Evolutionary conservation across 1,284 basidiomycete genomes (phyloP), one percentile per base, ranked within the genome.

Genomic region (Trametes sp.): DNA sequence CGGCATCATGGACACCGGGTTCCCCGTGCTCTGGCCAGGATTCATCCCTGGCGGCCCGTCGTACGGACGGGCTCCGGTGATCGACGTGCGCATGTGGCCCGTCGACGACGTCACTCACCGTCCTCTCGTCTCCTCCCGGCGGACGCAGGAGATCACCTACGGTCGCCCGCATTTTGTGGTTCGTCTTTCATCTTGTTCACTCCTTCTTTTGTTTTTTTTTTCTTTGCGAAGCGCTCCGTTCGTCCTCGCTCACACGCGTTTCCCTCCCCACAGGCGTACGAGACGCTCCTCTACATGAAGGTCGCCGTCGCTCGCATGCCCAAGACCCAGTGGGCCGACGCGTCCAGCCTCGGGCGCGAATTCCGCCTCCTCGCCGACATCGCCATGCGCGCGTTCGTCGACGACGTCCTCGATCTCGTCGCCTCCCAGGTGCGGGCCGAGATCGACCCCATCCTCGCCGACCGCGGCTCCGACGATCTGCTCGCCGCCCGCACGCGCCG

Each of bases 101-200:
- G 16, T 42, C 14, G 35, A 54, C 29, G 14, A 5, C 19, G 36
- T n/a, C 9, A 54, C 52, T 4, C 8, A 54, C 14, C 52, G 52
- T 8, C 52, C 52, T 4, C 38, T 54, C 19, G 24, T 21, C 14
- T 19, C 38, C 6, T 54, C 52, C 38, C 21, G 24, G 19, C 26
- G 52, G 23, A 21, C 50, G 11, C 50, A 52, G 31, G 50, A 36
- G 31, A 36, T 52, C 50, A 38, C 50, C 4, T 52, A 52, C n/a
- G 50, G 50, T 7, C 21, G 31, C 13, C 50, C 50, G 9, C 50
- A 52, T 26, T 52, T 33, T 13, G 23, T 52, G 35, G 50, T 52
- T 21, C 10, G 50, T 45, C 41, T 29, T 9, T 38, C 50, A n/a
- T 19, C 33, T 9, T 26, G 11, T 38, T 7, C 21, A 10, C 50